phyloP scores from a whole-genome alignment of 805 yeast species.

The Metschnikowia noctiluminum region DNA sequence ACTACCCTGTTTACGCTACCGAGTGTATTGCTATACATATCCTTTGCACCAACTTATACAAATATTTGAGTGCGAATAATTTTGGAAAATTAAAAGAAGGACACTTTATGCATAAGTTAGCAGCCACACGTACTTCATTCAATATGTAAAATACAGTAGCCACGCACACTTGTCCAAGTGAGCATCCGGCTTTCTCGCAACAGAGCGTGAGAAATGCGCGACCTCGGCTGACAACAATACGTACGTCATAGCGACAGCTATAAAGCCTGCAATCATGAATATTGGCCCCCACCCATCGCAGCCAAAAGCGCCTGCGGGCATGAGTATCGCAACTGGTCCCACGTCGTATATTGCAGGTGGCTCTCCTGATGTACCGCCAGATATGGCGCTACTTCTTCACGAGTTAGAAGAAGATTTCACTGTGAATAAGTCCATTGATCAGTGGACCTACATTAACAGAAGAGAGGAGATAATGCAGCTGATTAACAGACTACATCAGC shows the following conservation, averaged over 20 bases:
- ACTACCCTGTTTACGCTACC: too few species aligned
- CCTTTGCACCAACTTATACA: too few species aligned
- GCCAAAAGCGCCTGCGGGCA: slow-evolving; percentile 1
- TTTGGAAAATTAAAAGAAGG: too few species aligned
- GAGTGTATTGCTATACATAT: too few species aligned
- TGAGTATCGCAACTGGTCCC: slow-evolving; percentile 10
- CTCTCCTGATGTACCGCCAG: slow-evolving; percentile 42
- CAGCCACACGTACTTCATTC: too few species aligned
- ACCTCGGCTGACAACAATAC: neutral
- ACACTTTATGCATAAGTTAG: too few species aligned
- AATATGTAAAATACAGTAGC: too few species aligned
- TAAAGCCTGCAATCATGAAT: slow-evolving; percentile 8
- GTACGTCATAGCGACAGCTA: neutral
- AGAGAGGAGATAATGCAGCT: slow-evolving; percentile 43
- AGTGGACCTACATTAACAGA: slow-evolving; percentile 45
- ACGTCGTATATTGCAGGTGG: slow-evolving; percentile 14
- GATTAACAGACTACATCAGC: slow-evolving; percentile 34
- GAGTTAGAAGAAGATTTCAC: slow-evolving; percentile 41
- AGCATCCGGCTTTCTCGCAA: neutral
- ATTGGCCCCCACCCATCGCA: slow-evolving; percentile 13
- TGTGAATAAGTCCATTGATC: slow-evolving; percentile 39
- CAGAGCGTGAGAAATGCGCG: neutral
- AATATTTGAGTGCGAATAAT: too few species aligned
- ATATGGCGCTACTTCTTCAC: slow-evolving; percentile 41
- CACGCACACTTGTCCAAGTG: too few species aligned